Conservation (phyloP, 495 filamentous ascomycete genomes). For the Annulohypoxylon maeteangense region DNA sequence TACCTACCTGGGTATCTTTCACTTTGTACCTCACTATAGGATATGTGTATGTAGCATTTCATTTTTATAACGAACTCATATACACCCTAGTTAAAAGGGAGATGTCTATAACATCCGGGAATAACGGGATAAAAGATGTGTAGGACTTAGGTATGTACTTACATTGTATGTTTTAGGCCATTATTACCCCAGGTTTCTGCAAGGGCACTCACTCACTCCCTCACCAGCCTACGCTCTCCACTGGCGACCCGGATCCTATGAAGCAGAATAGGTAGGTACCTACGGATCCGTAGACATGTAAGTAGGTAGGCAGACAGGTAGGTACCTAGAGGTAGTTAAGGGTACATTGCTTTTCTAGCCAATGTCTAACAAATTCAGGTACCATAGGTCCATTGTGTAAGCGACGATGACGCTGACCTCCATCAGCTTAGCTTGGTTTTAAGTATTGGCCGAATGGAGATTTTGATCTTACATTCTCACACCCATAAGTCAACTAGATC, state of each 20-base stretch:
- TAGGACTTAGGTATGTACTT: conserved; percentile 2
- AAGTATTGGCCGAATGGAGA: not conserved
- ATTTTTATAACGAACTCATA: not conserved
- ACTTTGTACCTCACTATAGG: conserved; percentile 1
- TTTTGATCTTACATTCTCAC: not conserved
- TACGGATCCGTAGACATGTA: not conserved
- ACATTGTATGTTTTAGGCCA: conserved; percentile 6
- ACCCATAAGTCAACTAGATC: not conserved
- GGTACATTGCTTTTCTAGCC: not conserved
- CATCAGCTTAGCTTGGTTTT: not conserved
- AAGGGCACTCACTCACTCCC: conserved; percentile 28
- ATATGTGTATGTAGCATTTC: not conserved
- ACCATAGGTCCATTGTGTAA: not conserved
- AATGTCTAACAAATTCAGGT: not conserved
- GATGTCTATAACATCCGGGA: conserved; percentile 11
- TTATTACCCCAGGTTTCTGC: conserved; percentile 43
- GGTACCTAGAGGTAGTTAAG: not conserved
- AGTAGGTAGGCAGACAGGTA: too few species aligned
- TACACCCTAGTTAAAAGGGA: conserved; percentile 7
- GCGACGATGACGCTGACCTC: conserved; percentile 5
- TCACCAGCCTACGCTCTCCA: conserved; percentile 14
- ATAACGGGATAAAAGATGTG: conserved; percentile 28
- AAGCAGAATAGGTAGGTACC: too few species aligned
- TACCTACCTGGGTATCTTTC: too few species aligned
- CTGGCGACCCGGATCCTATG: not conserved